Evolutionary conservation across 805 yeast genomes (phyloP), one percentile per base, ranked within the genome.

Genomic region (Candida golubevii): DNA sequence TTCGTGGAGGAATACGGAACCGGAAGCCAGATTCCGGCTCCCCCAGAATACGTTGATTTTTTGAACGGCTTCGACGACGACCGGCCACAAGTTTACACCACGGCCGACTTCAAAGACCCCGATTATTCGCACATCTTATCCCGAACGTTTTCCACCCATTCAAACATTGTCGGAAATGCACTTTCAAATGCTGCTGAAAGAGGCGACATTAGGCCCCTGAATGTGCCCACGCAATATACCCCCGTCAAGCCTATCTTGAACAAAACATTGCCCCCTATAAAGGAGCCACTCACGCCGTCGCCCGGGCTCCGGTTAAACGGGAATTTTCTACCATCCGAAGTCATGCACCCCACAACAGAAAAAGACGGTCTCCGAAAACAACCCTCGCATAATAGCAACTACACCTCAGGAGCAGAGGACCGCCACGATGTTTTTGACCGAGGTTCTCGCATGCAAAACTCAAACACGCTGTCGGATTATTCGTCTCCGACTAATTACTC

Each of bases 21-120:
- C 0, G 95, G 95, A 0, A 66, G 76, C 47, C 73, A 74, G 46
- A 78, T 83, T 32, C 71, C 71, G 44, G 71, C 75, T 7, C 79
- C 85, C 1, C 82, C 87, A 1, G 71, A 67, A 48, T 87, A 83
- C 54, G 69, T 83, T 30, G 88, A 88, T 57, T 87, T 57, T 44
- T 60, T 63, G 64, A 50, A 58, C 14, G 76, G 75, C 1, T 54
- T 48, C 12, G 69, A 65, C 34, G 71, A 66, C 18, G 71, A 66
- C 14, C 54, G 51, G 27, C 55, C 47, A 31, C 39, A 33, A 0
- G 35, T 29, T n/a, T 62, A 41, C 40, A 53, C 57, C 14, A 33
- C 48, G 12, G 71, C 74, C 1, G 50, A 59, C 11, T 60, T 61
- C 48, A 62, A 56, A 35, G 60, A 56, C 36, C 75, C 75, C 0